A percentile compares a stretch with the other conserved stretches of the same genome.
Conservation (phyloP, 2,329 filamentous ascomycete genomes). For the Colletotrichum sp. region DNA sequence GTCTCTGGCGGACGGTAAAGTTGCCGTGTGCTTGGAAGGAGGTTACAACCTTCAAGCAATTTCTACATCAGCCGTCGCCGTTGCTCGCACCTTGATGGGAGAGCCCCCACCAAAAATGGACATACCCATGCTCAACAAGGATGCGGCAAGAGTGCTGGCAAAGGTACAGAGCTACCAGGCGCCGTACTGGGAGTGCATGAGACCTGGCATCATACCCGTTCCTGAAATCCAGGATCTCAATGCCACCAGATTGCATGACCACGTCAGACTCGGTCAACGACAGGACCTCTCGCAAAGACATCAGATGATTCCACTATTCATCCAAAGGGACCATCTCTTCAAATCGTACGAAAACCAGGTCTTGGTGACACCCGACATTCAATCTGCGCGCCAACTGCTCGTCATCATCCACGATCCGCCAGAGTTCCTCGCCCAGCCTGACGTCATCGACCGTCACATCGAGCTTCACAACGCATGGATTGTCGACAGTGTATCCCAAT, state of each 20-base stretch:
- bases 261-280: conserved; percentile 79
- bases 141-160: conserved; percentile 60
- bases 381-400: conserved; percentile 70
- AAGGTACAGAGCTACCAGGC: conserved; percentile 67
- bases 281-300: conserved; percentile 73
- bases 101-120: conserved; percentile 77
- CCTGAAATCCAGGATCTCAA: conserved; percentile 56
- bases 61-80: conserved; percentile 88
- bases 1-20: conserved; percentile 87
- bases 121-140: conserved; percentile 61
- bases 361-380: conserved; percentile 76
- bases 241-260: conserved; percentile 74
- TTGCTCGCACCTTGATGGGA: conserved; percentile 92
- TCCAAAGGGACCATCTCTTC: conserved; percentile 75
- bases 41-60: conserved; percentile 96
- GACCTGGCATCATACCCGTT: conserved; percentile 66
- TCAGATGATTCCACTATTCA: conserved; percentile 80
- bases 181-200: conserved; percentile 87
- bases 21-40: conserved; percentile 92
- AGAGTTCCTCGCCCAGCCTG: conserved; percentile 70
- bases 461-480: conserved; percentile 89
- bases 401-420: conserved; percentile 93
- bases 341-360: conserved; percentile 88
- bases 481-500: conserved; percentile 80
- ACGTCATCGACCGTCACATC: conserved; percentile 73